phyloP scores from a whole-genome alignment of 352 stramenopile species.

The Globisporangium orthogonon region DNA sequence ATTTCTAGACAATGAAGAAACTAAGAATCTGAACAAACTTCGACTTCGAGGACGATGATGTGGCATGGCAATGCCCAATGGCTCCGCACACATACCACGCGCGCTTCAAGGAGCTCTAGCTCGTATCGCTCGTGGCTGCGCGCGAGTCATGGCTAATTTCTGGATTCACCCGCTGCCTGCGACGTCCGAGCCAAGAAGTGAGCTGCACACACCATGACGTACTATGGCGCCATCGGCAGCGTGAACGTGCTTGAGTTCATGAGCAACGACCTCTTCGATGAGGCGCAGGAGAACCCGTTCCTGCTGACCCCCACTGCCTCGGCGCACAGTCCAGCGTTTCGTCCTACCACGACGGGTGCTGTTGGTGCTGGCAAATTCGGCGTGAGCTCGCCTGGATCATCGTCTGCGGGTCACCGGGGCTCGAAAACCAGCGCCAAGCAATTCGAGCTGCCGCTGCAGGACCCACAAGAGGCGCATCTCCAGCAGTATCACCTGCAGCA shows the following conservation, averaged over 20 bases:
- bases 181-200: neutral
- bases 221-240: slow-evolving; percentile 55
- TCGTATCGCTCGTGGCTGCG: neutral
- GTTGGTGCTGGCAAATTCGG: neutral
- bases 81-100: no score
- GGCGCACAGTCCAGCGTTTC: neutral
- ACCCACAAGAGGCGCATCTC: slow-evolving; percentile 11
- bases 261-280: slow-evolving; percentile 66
- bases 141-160: neutral
- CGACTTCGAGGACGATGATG: no score
- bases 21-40: no score
- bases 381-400: neutral
- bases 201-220: slow-evolving; percentile 17
- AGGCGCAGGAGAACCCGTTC: slow-evolving; percentile 67
- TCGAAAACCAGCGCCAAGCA: neutral
- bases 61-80: no score
- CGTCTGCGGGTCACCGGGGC: neutral
- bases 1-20: no score
- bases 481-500: neutral
- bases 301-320: slow-evolving; percentile 20
- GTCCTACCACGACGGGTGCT: neutral
- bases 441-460: slow-evolving; percentile 33
- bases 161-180: neutral
- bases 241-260: slow-evolving; percentile 65
- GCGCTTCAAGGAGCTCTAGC: no score